phyloP scores from a whole-genome alignment of 75 land plant species.

The Selaginella moellendorffii region DNA sequence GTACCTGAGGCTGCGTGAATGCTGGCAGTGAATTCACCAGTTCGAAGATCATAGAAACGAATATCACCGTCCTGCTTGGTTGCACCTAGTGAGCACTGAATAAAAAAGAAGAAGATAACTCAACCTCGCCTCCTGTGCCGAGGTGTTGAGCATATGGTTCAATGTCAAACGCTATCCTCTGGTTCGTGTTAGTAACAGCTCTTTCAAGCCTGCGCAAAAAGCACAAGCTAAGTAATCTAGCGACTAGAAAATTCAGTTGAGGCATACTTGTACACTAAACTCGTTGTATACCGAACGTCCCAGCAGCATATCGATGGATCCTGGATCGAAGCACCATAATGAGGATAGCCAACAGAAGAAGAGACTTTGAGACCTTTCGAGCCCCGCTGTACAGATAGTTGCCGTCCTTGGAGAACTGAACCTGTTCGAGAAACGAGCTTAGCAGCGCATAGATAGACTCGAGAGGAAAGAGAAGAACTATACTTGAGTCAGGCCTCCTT shows the following conservation, averaged over 20 bases:
- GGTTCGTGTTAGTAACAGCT: conserved; percentile 61
- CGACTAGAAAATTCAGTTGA: not conserved
- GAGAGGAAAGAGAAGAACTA: conserved; percentile 8
- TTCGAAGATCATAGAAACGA: conserved; percentile 87
- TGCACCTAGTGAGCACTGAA: no score
- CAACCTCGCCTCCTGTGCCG: conserved; percentile 95
- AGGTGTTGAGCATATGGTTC: conserved; percentile 84
- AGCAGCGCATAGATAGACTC: not conserved
- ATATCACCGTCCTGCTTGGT: conserved; percentile 73
- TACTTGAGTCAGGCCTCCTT: conserved; percentile 96
- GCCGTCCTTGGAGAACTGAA: conserved; percentile 92
- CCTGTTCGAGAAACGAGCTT: no score
- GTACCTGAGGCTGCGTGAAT: conserved; percentile 77
- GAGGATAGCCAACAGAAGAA: no score
- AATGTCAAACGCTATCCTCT: conserved; percentile 80
- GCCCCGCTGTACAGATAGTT: conserved; percentile 88
- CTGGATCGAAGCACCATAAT: conserved; percentile 18
- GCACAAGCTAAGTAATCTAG: not conserved
- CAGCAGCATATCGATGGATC: conserved; percentile 90
- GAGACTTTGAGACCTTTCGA: conserved; percentile 97
- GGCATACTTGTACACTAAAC: conserved; percentile 68
- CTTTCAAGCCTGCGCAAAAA: conserved; percentile 53
- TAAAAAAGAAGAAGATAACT: no score
- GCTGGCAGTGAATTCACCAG: conserved; percentile 57
- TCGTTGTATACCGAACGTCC: conserved; percentile 84